phyloP scores from a whole-genome alignment of 2,329 filamentous ascomycete species.

The Fusarium sp. region DNA sequence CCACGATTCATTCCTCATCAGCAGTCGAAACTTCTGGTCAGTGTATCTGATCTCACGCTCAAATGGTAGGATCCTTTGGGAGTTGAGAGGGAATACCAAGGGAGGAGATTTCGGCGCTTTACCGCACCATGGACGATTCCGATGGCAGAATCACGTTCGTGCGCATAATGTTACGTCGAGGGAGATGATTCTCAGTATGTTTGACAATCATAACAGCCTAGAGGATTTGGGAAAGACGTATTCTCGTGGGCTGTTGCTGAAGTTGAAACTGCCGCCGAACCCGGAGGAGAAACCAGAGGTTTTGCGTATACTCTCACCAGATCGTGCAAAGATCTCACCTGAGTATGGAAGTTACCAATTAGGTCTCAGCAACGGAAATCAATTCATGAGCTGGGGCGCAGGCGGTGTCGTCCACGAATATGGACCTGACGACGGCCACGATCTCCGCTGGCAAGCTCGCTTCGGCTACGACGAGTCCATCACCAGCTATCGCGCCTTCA shows the following conservation, averaged over 20 bases:
- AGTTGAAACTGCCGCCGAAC: constrained; percentile 34
- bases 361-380: constrained; percentile 37
- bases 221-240: constrained; percentile 16
- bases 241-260: constrained; percentile 25
- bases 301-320: constrained; percentile 20
- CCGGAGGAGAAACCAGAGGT: constrained; percentile 11
- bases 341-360: constrained; percentile 38
- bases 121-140: constrained; percentile 47
- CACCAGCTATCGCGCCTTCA: constrained; percentile 43
- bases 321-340: constrained; percentile 14
- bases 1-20: constrained; percentile 38
- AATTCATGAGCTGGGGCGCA: constrained; percentile 40
- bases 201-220: constrained; percentile 51
- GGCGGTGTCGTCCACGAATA: constrained; percentile 44
- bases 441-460: constrained; percentile 43
- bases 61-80: constrained; percentile 41
- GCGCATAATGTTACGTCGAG: constrained; percentile 37
- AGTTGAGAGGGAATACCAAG: constrained; percentile 41
- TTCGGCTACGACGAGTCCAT: constrained; percentile 38
- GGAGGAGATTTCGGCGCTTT: constrained; percentile 42
- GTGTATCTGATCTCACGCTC: constrained; percentile 37
- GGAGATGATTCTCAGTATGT: constrained; percentile 47
- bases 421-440: constrained; percentile 32
- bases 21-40: constrained; percentile 41
- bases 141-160: constrained; percentile 52